Conservation (phyloP, 1,284 basidiomycete species). For the Cryptococcus sp. region DNA sequence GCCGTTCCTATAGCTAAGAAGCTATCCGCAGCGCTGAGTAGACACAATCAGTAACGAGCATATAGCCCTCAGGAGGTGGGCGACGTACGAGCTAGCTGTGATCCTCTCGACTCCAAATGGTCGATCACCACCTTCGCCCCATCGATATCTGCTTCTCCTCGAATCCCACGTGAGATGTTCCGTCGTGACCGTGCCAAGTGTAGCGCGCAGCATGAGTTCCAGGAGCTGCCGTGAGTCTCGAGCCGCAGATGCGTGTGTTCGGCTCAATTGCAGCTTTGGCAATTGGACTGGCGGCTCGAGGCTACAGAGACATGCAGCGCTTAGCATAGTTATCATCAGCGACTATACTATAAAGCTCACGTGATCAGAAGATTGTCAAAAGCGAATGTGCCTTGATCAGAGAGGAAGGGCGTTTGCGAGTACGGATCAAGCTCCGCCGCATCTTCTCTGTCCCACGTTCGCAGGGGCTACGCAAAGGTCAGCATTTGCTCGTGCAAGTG, state of each 20-base stretch:
- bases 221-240: conserved; percentile 22
- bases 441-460: conserved; percentile 29
- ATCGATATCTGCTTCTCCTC: conserved; percentile 28
- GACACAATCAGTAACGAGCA: not conserved
- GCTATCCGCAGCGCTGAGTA: conserved; percentile 15
- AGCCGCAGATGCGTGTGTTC: conserved; percentile 6
- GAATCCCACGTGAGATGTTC: conserved; percentile 33
- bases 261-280: conserved; percentile 17
- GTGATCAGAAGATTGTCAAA: conserved; percentile 37
- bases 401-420: conserved; percentile 22
- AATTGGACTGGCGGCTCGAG: conserved; percentile 23
- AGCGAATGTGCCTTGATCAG: conserved; percentile 21
- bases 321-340: not conserved
- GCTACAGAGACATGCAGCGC: conserved; percentile 1
- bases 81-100: conserved; percentile 25
- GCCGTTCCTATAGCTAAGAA: conserved; percentile 39
- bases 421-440: not conserved
- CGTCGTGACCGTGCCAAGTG: conserved; percentile 37
- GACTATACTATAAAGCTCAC: conserved; percentile 17
- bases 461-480: conserved; percentile 21
- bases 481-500: no score
- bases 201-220: conserved; percentile 36
- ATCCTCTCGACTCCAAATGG: conserved; percentile 22
- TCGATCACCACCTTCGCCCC: conserved; percentile 22
- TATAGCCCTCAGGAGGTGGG: not conserved